Base-by-base conservation (phyloP, 768 basidiomycete species). In the Lactarius hatsudake region DNA sequence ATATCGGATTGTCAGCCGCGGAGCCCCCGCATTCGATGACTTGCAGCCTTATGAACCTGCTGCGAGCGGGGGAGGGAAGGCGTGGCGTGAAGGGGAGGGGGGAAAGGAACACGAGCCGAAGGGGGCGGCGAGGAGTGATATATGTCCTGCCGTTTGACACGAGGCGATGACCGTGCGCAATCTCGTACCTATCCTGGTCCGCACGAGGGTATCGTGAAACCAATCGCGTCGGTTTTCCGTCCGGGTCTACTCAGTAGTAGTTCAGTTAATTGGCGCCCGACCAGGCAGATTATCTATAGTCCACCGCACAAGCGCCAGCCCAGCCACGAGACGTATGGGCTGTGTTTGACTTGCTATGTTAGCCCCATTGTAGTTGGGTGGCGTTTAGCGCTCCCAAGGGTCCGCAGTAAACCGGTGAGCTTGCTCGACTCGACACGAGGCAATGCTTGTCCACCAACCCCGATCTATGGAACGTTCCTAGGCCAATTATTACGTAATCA, bases 11-110 rank as follows among this genome's bases (percentile, higher is more conserved):
- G 30, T 65, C 64, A 69, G 68, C 55, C 61, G 59, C 64, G 68
- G 59, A 63, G 62, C 64, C 64, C 63, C 64, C 62, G 62, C 70
- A 65, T 64, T 61, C 63, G 36, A 65, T 62, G 38, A 53, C 20
- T 34, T 58, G 68, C 70, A 65, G 65, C 68, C 69, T 66, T 70
- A 71, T 66, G 70, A 70, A 70, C 65, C 43, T 51, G 65, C 61
- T 56, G 57, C 61, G 55, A 65, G 64, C 55, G 62, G 51, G 57
- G 55, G 45, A n/a, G 51, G 51, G 55, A 32, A n/a, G 55, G 54
- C 58, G 64, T 61, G 70, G 40, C 51, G 23, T 26, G 63, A 63
- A 34, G 38, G 57, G 42, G 38, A 30, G n/a, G 65, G 38, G 60
- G 55, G 28, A 18, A 57, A 26, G 60, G 18, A 45, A 58, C 36